Evolutionary conservation across 495 filamentous ascomycete species (phyloP).

Genomic region (Aspergillus coremiiformis): DNA sequence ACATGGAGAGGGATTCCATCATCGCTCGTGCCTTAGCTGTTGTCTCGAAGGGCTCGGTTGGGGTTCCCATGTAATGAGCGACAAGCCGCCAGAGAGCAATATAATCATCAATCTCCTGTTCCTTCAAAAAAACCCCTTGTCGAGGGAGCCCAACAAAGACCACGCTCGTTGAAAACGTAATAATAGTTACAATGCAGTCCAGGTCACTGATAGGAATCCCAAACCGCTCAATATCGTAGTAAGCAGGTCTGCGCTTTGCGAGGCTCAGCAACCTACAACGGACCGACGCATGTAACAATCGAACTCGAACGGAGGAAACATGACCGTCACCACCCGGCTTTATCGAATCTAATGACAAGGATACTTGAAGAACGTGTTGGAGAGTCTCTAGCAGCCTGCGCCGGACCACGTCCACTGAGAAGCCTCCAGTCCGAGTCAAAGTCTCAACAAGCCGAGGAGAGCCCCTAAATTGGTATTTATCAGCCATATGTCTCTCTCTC

Average conservation of each 20-base stretch:
- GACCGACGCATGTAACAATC: slow-evolving; percentile 66
- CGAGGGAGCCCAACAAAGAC: slow-evolving; percentile 63
- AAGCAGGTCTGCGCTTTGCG: slow-evolving; percentile 44
- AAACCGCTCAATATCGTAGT: slow-evolving; percentile 52
- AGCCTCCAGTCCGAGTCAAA: slow-evolving; percentile 70
- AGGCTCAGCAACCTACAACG: slow-evolving; percentile 58
- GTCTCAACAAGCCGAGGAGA: slow-evolving; percentile 63
- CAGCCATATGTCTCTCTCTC: not conserved
- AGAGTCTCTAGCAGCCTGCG: slow-evolving; percentile 67
- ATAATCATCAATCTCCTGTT: slow-evolving; percentile 61
- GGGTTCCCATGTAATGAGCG: slow-evolving; percentile 62
- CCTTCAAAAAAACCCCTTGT: slow-evolving; percentile 58
- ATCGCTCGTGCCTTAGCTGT: slow-evolving; percentile 47
- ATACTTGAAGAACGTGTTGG: slow-evolving; percentile 69
- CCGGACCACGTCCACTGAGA: slow-evolving; percentile 60
- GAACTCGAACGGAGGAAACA: slow-evolving; percentile 61
- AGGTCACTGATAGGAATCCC: slow-evolving; percentile 71
- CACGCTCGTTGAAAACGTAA: slow-evolving; percentile 57
- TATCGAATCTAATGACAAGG: slow-evolving; percentile 55
- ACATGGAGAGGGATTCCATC: slow-evolving; percentile 57
- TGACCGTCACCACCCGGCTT: slow-evolving; percentile 62
- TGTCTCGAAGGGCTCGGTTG: slow-evolving; percentile 49
- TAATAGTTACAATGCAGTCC: slow-evolving; percentile 64
- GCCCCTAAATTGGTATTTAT: slow-evolving; percentile 28
- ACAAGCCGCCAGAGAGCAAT: slow-evolving; percentile 71